Evolutionary conservation across 805 yeast species (phyloP).

Genomic region (Cyberlindnera bimundalis): DNA sequence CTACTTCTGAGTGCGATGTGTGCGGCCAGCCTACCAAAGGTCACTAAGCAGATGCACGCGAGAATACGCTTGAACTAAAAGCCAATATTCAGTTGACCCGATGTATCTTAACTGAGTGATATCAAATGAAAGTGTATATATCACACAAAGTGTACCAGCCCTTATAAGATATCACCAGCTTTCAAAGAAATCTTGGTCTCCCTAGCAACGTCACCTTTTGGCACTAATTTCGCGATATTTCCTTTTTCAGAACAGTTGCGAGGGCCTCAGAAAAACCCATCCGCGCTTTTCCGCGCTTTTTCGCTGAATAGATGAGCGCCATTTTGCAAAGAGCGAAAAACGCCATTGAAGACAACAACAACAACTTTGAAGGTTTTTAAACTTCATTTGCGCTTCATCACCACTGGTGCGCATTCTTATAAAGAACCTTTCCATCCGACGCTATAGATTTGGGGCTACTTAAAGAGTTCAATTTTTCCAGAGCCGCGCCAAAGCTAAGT

Average conservation of each 20-base stretch:
- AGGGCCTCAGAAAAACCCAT: neutral
- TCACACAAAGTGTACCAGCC: too few species aligned
- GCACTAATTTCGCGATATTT: conserved; percentile 1
- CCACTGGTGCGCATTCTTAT: neutral
- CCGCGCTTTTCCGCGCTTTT: conserved; percentile 4
- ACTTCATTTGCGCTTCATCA: conserved; percentile 5
- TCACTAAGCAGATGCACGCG: too few species aligned
- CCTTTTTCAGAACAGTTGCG: neutral
- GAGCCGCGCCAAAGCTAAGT: neutral
- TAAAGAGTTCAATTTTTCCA: conserved; percentile 1
- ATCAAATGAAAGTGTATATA: too few species aligned
- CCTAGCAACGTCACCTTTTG: neutral
- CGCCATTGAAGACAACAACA: conserved; percentile 6
- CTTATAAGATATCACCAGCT: too few species aligned
- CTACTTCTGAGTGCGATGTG: too few species aligned
- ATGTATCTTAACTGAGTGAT: too few species aligned
- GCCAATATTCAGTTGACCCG: too few species aligned
- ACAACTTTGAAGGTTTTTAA: conserved; percentile 8
- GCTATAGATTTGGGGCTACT: conserved; percentile 1
- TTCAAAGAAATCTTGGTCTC: neutral
- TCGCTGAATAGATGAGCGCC: conserved; percentile 1
- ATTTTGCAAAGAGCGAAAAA: conserved; percentile 6
- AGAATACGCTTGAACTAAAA: too few species aligned
- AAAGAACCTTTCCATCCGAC: neutral
- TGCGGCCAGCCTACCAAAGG: too few species aligned